Conservation (phyloP, 345 rosid species). For the Erucastrum elatum region DNA sequence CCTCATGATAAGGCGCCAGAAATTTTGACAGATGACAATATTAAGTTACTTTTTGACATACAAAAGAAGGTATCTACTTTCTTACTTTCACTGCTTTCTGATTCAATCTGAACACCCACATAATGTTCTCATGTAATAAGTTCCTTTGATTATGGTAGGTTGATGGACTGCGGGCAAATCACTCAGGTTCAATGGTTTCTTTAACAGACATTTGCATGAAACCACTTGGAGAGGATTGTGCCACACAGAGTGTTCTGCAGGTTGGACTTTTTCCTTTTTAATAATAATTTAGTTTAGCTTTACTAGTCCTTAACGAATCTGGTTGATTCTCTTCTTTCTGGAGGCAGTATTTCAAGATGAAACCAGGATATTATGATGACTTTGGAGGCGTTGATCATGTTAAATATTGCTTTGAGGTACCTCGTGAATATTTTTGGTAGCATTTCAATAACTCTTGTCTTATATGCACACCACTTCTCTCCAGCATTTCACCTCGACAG, state of each 20-base stretch:
- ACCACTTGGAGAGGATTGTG: constrained; percentile 94
- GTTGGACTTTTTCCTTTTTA: constrained; percentile 39
- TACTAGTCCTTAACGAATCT: constrained; percentile 15
- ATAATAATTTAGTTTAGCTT: constrained; percentile 4
- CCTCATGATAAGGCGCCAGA: constrained; percentile 54
- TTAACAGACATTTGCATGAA: constrained; percentile 92
- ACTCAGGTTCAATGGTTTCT: constrained; percentile 77
- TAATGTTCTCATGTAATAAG: constrained; percentile 1
- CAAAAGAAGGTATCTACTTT: constrained; percentile 74
- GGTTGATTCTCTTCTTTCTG: constrained; percentile 19
- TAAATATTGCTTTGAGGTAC: constrained; percentile 91
- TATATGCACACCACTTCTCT: constrained; percentile 25
- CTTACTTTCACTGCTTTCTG: background rate
- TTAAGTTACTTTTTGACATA: constrained; percentile 86
- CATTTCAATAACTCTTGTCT: background rate
- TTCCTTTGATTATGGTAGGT: constrained; percentile 50
- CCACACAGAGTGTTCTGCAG: constrained; percentile 93
- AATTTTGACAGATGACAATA: constrained; percentile 80
- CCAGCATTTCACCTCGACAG: constrained; percentile 92
- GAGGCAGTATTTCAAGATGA: constrained; percentile 89
- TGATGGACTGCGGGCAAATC: constrained; percentile 78
- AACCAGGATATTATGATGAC: constrained; percentile 59
- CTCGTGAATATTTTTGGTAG: background rate
- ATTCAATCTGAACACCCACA: background rate
- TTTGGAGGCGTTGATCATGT: constrained; percentile 84